Percentiles rank a stretch among this genome's conserved stretches.
phyloP scores from a whole-genome alignment of 768 basidiomycete genomes.

The Cystobasidium ongulense region DNA sequence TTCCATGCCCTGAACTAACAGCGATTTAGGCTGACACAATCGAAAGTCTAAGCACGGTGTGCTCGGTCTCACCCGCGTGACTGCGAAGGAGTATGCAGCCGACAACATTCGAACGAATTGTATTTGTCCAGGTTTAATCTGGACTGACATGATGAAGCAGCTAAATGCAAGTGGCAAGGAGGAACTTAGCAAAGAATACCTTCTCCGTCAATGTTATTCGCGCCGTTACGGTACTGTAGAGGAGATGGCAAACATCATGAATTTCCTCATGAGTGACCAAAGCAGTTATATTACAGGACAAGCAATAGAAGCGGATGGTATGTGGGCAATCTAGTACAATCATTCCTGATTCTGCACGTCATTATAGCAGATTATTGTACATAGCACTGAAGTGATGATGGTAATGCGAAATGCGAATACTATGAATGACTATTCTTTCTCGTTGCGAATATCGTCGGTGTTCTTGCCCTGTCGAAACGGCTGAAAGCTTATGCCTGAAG shows the following conservation, averaged over 20 bases:
- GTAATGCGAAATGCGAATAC: too few species aligned
- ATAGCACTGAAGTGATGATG: too few species aligned
- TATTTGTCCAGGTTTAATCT: slow-evolving; percentile 26
- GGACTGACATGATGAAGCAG: slow-evolving; percentile 24
- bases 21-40: background rate
- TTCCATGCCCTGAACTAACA: background rate
- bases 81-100: slow-evolving; percentile 29
- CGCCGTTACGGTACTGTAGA: slow-evolving; percentile 25
- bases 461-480: too few species aligned
- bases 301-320: slow-evolving; percentile 29
- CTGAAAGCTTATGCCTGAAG: too few species aligned
- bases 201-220: slow-evolving; percentile 11
- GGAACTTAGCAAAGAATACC: slow-evolving; percentile 12
- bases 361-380: too few species aligned
- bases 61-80: slow-evolving; percentile 23
- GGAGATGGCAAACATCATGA: slow-evolving; percentile 32
- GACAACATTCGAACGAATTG: slow-evolving; percentile 18
- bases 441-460: too few species aligned
- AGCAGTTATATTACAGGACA: slow-evolving; percentile 27
- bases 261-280: slow-evolving; percentile 18
- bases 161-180: slow-evolving; percentile 26
- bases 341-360: too few species aligned
- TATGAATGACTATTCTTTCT: too few species aligned
- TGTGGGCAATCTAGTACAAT: slow-evolving; percentile 3
- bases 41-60: slow-evolving; percentile 23